phyloP scores from a whole-genome alignment of 768 basidiomycete genomes.

The Lactarius sp. region DNA sequence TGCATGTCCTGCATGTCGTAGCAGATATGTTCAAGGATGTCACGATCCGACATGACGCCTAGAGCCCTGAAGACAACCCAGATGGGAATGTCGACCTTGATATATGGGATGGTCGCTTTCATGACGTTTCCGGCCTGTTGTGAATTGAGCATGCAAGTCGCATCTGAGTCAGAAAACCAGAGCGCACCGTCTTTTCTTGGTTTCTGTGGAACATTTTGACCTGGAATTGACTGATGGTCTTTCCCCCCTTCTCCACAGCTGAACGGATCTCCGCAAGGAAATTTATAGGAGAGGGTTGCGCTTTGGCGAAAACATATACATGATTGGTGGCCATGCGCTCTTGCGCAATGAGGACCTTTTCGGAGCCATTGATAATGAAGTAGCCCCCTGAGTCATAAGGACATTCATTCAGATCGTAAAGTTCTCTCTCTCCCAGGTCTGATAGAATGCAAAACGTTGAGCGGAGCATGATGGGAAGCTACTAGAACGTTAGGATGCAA shows the following conservation, averaged over 20 bases:
- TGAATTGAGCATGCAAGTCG: conserved; percentile 18
- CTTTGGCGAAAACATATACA: conserved; percentile 98
- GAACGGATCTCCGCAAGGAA: conserved; percentile 97
- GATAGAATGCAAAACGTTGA: conserved; percentile 93
- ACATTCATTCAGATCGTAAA: conserved; percentile 94
- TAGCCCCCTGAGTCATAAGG: conserved; percentile 99
- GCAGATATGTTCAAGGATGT: conserved; percentile 97
- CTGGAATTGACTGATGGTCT: conserved; percentile 96
- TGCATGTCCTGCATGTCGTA: conserved; percentile 96
- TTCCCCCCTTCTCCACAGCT: conserved; percentile 96
- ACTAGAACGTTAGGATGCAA: background rate
- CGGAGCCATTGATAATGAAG: conserved; percentile 99
- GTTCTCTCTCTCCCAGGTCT: conserved; percentile 68
- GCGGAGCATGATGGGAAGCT: conserved; percentile 98
- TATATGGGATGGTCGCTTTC: conserved; percentile 96
- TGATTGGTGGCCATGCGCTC: conserved; percentile 99
- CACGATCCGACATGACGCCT: conserved; percentile 94
- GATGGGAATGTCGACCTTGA: conserved; percentile 96
- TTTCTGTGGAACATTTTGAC: conserved; percentile 94
- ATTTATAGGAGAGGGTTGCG: conserved; percentile 91
- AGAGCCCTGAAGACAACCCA: conserved; percentile 99
- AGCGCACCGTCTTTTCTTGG: conserved; percentile 80
- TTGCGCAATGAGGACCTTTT: conserved; percentile 99
- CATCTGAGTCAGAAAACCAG: conserved; percentile 3
- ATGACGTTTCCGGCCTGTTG: conserved; percentile 82